Conservation (phyloP, 2,329 filamentous ascomycete genomes). For the Fusarium concolor region DNA sequence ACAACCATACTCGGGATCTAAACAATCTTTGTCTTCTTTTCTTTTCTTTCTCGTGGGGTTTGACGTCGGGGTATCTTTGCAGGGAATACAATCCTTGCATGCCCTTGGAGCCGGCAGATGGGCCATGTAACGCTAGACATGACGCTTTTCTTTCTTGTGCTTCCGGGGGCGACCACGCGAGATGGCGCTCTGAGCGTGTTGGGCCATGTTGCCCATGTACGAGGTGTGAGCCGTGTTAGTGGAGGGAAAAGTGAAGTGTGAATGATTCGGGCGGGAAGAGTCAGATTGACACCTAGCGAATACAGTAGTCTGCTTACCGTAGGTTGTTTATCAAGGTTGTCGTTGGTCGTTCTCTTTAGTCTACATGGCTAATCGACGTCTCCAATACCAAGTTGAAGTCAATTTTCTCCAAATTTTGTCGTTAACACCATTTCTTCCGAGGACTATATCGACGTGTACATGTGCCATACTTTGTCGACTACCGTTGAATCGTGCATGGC, state of each 20-base stretch:
- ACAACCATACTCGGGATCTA: not conserved
- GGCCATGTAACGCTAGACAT: conserved; percentile 41
- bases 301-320: not conserved
- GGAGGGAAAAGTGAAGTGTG: not conserved
- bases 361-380: not conserved
- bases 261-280: conserved; percentile 1
- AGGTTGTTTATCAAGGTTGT: not conserved
- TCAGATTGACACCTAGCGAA: not conserved
- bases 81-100: conserved; percentile 29
- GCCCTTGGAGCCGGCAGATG: conserved; percentile 35
- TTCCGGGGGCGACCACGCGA: conserved; percentile 46
- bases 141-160: conserved; percentile 21
- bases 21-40: not conserved
- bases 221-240: conserved; percentile 35
- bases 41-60: conserved; percentile 3
- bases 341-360: not conserved
- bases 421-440: not conserved
- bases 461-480: conserved; percentile 18
- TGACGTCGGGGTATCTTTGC: conserved; percentile 21
- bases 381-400: not conserved
- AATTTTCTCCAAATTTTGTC: conserved; percentile 2
- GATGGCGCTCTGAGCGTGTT: conserved; percentile 41
- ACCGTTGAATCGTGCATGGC: conserved; percentile 29
- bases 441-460: conserved; percentile 10
- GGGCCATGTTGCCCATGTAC: conserved; percentile 31